Conservation (phyloP, 139 green algal species). For the Micractinium sp. region DNA sequence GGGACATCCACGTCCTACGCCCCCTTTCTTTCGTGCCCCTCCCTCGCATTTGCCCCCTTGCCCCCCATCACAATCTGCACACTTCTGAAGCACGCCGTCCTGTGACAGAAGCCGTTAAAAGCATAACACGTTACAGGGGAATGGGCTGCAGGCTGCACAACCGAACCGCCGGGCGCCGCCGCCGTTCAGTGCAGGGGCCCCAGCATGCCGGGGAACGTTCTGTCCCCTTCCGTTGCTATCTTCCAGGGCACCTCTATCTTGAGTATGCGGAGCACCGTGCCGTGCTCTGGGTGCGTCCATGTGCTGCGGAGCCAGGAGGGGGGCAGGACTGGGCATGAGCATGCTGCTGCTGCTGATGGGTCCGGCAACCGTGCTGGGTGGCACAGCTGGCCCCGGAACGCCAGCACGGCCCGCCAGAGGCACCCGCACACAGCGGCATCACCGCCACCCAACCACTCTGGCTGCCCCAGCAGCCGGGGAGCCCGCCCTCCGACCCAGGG, state of each 20-base stretch:
- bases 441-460: background rate
- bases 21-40: no score
- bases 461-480: background rate
- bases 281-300: background rate
- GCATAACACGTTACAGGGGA: no score
- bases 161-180: no score
- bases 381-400: background rate
- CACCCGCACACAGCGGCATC: background rate
- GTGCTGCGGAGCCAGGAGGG: background rate
- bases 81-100: no score
- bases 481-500: background rate
- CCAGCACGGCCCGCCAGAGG: background rate
- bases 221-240: background rate
- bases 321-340: background rate
- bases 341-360: background rate
- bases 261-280: background rate
- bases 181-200: no score
- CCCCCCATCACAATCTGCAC: no score
- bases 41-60: no score
- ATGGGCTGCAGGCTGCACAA: no score
- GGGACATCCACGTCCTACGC: no score
- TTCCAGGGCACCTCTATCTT: conserved; percentile 12
- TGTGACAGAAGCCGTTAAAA: no score
- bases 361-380: background rate
- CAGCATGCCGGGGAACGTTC: background rate